Percentiles rank a stretch among this genome's conserved stretches.
Evolutionary conservation across 768 basidiomycete genomes (phyloP).

Genomic region (Postia placenta): DNA sequence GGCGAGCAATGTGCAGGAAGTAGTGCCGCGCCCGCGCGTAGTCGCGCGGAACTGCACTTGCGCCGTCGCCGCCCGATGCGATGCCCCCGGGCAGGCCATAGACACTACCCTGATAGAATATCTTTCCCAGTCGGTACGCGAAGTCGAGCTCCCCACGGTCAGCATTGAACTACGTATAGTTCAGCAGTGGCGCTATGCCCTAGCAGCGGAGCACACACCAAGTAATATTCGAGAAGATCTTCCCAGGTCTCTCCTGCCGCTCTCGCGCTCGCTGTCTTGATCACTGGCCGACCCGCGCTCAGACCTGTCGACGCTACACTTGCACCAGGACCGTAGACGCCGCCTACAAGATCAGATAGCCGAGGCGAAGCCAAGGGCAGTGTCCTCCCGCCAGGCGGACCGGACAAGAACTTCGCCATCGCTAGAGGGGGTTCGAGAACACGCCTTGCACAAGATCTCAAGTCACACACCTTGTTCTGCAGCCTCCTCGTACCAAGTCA

Average conservation of each 20-base stretch:
- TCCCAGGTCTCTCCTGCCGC: slow-evolving; percentile 93
- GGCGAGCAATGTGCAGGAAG: slow-evolving; percentile 77
- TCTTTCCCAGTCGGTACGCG: slow-evolving; percentile 89
- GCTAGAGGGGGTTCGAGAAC: slow-evolving; percentile 35
- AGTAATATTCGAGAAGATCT: slow-evolving; percentile 87
- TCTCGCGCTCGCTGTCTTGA: slow-evolving; percentile 77
- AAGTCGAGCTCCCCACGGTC: slow-evolving; percentile 87
- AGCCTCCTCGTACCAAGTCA: slow-evolving; percentile 86
- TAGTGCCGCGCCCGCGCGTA: slow-evolving; percentile 73
- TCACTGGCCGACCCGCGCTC: slow-evolving; percentile 65
- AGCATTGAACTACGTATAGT: slow-evolving; percentile 72
- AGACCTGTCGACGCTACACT: slow-evolving; percentile 86
- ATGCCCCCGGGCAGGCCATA: slow-evolving; percentile 77
- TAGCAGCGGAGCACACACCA: slow-evolving; percentile 39
- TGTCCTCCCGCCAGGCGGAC: slow-evolving; percentile 87
- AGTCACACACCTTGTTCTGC: slow-evolving; percentile 66
- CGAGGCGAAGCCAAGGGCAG: slow-evolving; percentile 76
- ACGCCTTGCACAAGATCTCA: background rate
- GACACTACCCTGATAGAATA: slow-evolving; percentile 94
- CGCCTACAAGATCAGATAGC: slow-evolving; percentile 86
- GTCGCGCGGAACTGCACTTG: slow-evolving; percentile 80
- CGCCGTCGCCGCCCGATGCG: slow-evolving; percentile 86
- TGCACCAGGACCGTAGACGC: slow-evolving; percentile 92
- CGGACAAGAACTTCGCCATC: slow-evolving; percentile 73
- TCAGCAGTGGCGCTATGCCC: background rate